Evolutionary conservation across 2,329 filamentous ascomycete species (phyloP), one percentile per base, ranked within the genome.

Genomic region (Penicillium sp.): DNA sequence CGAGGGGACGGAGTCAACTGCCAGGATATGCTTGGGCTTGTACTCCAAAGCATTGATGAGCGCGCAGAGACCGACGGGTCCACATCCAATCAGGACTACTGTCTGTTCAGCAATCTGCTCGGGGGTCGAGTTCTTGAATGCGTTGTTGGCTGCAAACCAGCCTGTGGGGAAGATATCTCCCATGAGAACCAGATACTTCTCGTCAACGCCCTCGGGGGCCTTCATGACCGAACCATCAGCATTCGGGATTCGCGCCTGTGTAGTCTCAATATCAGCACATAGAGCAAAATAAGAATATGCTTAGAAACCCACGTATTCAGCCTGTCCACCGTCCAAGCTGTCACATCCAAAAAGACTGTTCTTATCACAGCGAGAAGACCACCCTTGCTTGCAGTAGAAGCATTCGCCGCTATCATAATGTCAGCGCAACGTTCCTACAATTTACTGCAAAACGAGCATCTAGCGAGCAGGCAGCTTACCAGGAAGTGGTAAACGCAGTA

Each of bases 161-260:
- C 90, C 72, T 0, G 84, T 88, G 1, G 89, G 89, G 69, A 93
- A 95, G 61, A 95, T 94, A 64, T 95, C 89, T 15, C 87, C 88
- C 89, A 95, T 95, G 24, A 95, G 77, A 6, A 94, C 82, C 43
- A 94, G 75, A 32, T 82, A 82, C 56, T 85, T 79, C 58, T 91
- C 84, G 19, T 84, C 80, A 51, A 94, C 84, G 8, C 77, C 80
- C 2, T 79, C 69, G 0, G 86, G 85, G 0, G 88, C 84, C 61
- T 83, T 84, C 63, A 89, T 78, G n/a, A 84, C 80, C 1, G 88
- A 94, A 32, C 82, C 81, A 62, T 95, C 88, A 10, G 89, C 89
- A 48, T 84, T 73, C 0, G 90, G 90, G 13, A 95, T 79, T 31
- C 88, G 82, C 45, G 90, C 73, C 65, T 76, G 64, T 43, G 62